These are phyloP conservation scores for Nitzschia sp. DNA, from an alignment of 108 stramenopile species.

Conservation along the genomic window DNA sequence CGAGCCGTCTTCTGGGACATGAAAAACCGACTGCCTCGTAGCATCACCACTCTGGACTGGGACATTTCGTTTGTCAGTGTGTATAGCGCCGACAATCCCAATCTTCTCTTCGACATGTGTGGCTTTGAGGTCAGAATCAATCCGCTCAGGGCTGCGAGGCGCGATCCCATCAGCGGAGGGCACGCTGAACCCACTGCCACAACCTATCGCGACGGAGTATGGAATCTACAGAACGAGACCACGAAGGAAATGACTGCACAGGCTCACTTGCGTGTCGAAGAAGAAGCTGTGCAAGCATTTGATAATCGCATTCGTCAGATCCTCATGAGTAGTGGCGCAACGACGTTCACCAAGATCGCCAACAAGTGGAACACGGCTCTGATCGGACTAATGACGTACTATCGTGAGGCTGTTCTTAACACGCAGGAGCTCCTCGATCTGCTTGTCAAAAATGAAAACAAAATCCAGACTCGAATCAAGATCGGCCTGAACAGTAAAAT, in stretches of 20 bases:
- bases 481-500: slow-evolving; percentile 99
- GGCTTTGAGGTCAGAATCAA: slow-evolving; percentile 98
- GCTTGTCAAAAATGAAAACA: slow-evolving; percentile 99
- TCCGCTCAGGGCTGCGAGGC: slow-evolving; percentile 83
- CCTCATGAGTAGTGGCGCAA: slow-evolving; percentile 97
- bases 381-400: slow-evolving; percentile 98
- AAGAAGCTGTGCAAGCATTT: slow-evolving; percentile 90
- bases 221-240: slow-evolving; percentile 98
- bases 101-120: slow-evolving; percentile 98
- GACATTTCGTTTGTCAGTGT: slow-evolving; percentile 98
- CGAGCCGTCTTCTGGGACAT: slow-evolving; percentile 99
- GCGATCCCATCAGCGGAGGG: slow-evolving; percentile 53
- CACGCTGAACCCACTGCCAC: slow-evolving; percentile 35
- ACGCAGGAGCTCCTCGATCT: slow-evolving; percentile 97
- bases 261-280: slow-evolving; percentile 93
- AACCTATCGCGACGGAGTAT: slow-evolving; percentile 96
- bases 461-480: slow-evolving; percentile 99
- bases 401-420: slow-evolving; percentile 98
- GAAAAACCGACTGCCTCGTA: slow-evolving; percentile 97
- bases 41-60: slow-evolving; percentile 97
- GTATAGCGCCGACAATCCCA: slow-evolving; percentile 98
- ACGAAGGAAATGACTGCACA: slow-evolving; percentile 99
- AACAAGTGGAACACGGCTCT: slow-evolving; percentile 99
- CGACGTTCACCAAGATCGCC: slow-evolving; percentile 99
- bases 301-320: slow-evolving; percentile 99